phyloP scores from a whole-genome alignment of 1,284 basidiomycete species.

The Paramarasmius palmivorus region DNA sequence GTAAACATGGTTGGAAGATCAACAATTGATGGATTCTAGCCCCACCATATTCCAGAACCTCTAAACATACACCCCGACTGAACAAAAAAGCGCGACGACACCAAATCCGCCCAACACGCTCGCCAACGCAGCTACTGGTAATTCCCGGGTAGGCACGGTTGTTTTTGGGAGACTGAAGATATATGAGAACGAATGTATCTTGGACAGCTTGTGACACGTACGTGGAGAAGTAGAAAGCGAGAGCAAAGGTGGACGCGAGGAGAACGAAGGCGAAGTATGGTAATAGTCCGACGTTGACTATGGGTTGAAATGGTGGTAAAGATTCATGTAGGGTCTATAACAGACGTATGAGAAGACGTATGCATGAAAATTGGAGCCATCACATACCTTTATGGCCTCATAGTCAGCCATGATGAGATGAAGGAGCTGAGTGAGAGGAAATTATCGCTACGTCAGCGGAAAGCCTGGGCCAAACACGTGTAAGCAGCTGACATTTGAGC shows the following conservation, averaged over 20 bases:
- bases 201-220: conserved; percentile 44
- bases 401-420: conserved; percentile 35
- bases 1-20: conserved; percentile 14
- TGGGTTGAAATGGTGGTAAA: conserved; percentile 65
- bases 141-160: conserved; percentile 67
- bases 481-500: conserved; percentile 26
- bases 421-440: neutral
- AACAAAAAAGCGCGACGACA: conserved; percentile 85
- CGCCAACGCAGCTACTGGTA: conserved; percentile 67
- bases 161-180: conserved; percentile 67
- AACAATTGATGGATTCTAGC: conserved; percentile 9
- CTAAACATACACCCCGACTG: conserved; percentile 85
- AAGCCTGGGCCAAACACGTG: conserved; percentile 38
- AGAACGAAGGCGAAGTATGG: conserved; percentile 76
- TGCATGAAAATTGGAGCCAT: conserved; percentile 1
- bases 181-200: conserved; percentile 9
- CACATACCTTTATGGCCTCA: conserved; percentile 33
- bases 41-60: neutral
- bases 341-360: conserved; percentile 7
- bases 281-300: conserved; percentile 63
- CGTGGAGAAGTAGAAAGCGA: conserved; percentile 89
- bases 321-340: conserved; percentile 38
- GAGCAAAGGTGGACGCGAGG: conserved; percentile 71
- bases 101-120: conserved; percentile 83
- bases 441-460: neutral